Percentiles rank a stretch among this genome's conserved stretches.
These are phyloP conservation scores for Gossypium thurberi DNA, from an alignment of 345 rosid species.

Conservation along the genomic window DNA sequence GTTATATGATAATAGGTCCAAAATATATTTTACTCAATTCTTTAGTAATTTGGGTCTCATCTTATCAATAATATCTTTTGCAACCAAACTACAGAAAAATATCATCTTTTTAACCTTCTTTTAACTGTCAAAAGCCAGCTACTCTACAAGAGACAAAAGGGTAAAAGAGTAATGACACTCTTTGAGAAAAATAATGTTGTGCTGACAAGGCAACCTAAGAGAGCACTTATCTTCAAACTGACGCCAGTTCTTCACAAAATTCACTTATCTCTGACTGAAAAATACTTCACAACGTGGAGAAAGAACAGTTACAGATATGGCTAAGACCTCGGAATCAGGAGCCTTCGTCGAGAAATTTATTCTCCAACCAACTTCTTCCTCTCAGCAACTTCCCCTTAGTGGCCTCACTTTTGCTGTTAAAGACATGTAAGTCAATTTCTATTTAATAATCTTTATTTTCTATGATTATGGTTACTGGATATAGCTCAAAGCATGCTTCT, in stretches of 20 bases:
- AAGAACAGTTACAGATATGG: constrained; percentile 29
- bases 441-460: neutral
- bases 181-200: neutral
- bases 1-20: too few relatives aligned
- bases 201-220: neutral
- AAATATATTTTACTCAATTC: too few relatives aligned
- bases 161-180: neutral
- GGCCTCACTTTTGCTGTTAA: constrained; percentile 81
- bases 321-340: constrained; percentile 47
- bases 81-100: too few relatives aligned
- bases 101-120: too few relatives aligned
- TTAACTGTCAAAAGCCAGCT: too few relatives aligned
- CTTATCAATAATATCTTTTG: too few relatives aligned
- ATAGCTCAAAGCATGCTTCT: neutral
- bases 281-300: neutral
- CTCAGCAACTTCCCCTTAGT: constrained; percentile 44
- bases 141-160: neutral
- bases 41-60: too few relatives aligned
- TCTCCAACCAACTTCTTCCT: constrained; percentile 40
- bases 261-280: neutral
- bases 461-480: neutral
- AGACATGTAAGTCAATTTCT: constrained; percentile 53
- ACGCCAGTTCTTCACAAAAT: neutral
- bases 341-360: constrained; percentile 73
- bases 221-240: neutral